These are phyloP conservation scores for Rosa rugosa DNA, from an alignment of 306 rosid genomes.

Conservation along the genomic window DNA sequence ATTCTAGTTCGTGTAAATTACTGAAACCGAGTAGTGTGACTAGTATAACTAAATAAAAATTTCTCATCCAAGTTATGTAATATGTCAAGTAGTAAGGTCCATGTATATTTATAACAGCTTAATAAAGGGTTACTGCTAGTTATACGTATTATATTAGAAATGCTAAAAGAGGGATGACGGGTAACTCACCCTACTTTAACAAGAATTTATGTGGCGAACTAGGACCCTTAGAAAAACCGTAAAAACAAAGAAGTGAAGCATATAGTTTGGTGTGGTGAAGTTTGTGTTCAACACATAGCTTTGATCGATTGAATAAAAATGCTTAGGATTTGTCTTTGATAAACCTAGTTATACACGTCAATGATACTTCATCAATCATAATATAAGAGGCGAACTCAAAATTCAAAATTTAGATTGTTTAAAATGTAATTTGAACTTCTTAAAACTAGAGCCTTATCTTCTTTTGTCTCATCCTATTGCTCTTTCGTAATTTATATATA, in stretches of 20 bases:
- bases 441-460: background rate
- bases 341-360: background rate
- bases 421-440: background rate
- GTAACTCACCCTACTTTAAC: too few relatives aligned
- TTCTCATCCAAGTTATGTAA: too few relatives aligned
- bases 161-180: background rate
- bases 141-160: too few relatives aligned
- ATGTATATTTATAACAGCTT: background rate
- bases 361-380: background rate
- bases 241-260: background rate
- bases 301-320: background rate
- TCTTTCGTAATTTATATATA: background rate
- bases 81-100: background rate
- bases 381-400: background rate
- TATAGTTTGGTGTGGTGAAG: background rate
- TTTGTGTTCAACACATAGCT: background rate
- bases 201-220: too few relatives aligned
- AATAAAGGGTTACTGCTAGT: background rate
- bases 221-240: too few relatives aligned
- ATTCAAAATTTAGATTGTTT: background rate
- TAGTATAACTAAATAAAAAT: too few relatives aligned
- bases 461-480: background rate
- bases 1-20: background rate
- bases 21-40: background rate
- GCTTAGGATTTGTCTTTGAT: background rate